A percentile compares a stretch with the other conserved stretches of the same genome.
phyloP scores from a whole-genome alignment of 257 asterid genomes.

The Primulina eburnea region DNA sequence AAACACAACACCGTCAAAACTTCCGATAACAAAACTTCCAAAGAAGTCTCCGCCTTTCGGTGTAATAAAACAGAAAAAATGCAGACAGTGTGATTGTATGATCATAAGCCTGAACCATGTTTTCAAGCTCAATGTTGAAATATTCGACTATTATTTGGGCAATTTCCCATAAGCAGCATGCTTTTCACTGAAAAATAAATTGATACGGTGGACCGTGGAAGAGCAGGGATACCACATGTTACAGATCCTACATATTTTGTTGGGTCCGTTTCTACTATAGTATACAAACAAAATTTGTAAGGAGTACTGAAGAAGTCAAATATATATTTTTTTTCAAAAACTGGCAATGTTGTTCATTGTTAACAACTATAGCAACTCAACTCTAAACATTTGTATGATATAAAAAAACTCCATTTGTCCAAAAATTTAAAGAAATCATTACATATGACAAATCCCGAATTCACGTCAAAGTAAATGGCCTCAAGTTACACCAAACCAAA shows the following conservation, averaged over 20 bases:
- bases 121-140: background rate
- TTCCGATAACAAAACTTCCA: background rate
- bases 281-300: background rate
- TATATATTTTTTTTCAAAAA: too few species aligned
- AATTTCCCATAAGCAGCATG: background rate
- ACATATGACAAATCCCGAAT: background rate
- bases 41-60: background rate
- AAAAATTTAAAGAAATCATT: too few species aligned
- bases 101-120: background rate
- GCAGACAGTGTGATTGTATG: background rate
- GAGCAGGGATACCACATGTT: background rate
- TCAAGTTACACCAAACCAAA: background rate
- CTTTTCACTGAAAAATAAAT: background rate
- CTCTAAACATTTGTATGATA: background rate
- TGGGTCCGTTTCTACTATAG: background rate
- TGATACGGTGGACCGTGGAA: background rate
- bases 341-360: too few species aligned
- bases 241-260: background rate
- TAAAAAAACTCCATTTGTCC: too few species aligned
- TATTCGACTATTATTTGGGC: too few species aligned
- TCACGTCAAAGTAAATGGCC: background rate
- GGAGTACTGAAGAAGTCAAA: background rate
- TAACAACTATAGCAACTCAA: background rate
- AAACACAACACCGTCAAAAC: too few species aligned
- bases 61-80: background rate